Conservation (phyloP, 2,329 filamentous ascomycete genomes). For the Cladosporium sphaerospermum region DNA sequence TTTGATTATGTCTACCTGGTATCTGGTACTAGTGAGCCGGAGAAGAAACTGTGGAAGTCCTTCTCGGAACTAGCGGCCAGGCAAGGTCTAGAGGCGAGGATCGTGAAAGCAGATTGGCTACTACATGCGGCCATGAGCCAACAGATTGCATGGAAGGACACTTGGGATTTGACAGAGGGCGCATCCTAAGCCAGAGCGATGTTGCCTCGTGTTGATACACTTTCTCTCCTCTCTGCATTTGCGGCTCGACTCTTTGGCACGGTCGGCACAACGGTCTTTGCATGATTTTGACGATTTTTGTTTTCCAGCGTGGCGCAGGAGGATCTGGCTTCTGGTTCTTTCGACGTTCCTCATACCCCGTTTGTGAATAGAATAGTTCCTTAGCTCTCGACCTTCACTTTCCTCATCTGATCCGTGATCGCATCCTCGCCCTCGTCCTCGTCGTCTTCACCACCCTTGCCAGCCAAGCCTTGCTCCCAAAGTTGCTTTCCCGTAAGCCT, state of each 20-base stretch:
- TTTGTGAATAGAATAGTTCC: background rate
- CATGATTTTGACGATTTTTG: slow-evolving; percentile 1
- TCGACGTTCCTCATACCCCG: background rate
- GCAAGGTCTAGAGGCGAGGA: slow-evolving; percentile 70
- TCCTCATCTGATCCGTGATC: slow-evolving; percentile 57
- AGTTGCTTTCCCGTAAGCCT: slow-evolving; percentile 61
- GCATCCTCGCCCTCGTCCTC: slow-evolving; percentile 58
- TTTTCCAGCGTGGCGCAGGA: slow-evolving; percentile 10
- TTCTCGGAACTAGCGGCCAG: slow-evolving; percentile 75
- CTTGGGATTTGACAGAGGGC: slow-evolving; percentile 22
- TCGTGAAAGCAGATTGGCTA: slow-evolving; percentile 85
- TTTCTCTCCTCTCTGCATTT: background rate
- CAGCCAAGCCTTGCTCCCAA: slow-evolving; percentile 45
- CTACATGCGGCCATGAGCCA: slow-evolving; percentile 86
- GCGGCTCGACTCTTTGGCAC: background rate
- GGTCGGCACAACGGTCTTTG: background rate
- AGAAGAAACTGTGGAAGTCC: slow-evolving; percentile 68
- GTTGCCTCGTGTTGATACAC: background rate
- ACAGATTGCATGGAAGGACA: slow-evolving; percentile 46
- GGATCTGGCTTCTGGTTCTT: slow-evolving; percentile 4
- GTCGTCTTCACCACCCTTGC: slow-evolving; percentile 62
- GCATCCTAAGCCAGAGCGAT: background rate
- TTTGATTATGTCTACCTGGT: slow-evolving; percentile 65
- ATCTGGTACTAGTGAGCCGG: slow-evolving; percentile 59
- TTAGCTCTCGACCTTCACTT: slow-evolving; percentile 56